Base-by-base conservation (phyloP, 768 basidiomycete genomes). In the Hypsizygus marmoreus region DNA sequence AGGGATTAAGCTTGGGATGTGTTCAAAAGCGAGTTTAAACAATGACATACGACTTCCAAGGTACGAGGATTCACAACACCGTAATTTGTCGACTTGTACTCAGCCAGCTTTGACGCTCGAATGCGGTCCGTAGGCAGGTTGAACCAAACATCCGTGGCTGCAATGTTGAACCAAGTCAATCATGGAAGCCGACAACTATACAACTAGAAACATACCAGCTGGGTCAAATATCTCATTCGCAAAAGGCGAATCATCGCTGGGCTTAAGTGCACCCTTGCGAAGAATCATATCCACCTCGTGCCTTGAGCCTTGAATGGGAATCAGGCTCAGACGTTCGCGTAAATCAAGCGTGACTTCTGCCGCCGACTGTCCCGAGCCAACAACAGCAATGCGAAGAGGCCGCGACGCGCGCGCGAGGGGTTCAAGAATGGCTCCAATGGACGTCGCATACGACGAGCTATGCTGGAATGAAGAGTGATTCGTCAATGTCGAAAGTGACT, bases 141-240 rank as follows among this genome's bases (percentile, higher is more conserved):
- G 54, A 65, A 80, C 63, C 72, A 60, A 6, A 59, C 52, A 45
- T 74, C 66, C 10, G 69, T 77, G 26, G 70, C 74, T 77, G 43
- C n/a, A n/a, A n/a, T n/a, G n/a, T n/a, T 43, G 42, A 53, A 48
- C 16, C 4, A 4, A n/a, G 20, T 50, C 14, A 39, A 25, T 5
- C 9, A 36, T 0, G 22, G 22, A 31, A 22, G 26, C 13, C 10
- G 25, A 16, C 19, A 20, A 11, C n/a, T 29, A 23, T 31, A 40
- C 4, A 20, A 8, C 6, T 28, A 40, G 23, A 22, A 10, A 61
- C 73, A 47, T 52, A 74, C 74, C 55, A 12, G 60, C 67, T 19
- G 79, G 77, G 53, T 79, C 75, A 50, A 80, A 81, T 5, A 79
- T 73, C 50, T 78, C 76, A 58, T 81, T 80, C 32, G 73, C 67